These are phyloP conservation scores for Oleoguttula mirabilis DNA, from an alignment of 495 filamentous ascomycete species.

Conservation along the genomic window DNA sequence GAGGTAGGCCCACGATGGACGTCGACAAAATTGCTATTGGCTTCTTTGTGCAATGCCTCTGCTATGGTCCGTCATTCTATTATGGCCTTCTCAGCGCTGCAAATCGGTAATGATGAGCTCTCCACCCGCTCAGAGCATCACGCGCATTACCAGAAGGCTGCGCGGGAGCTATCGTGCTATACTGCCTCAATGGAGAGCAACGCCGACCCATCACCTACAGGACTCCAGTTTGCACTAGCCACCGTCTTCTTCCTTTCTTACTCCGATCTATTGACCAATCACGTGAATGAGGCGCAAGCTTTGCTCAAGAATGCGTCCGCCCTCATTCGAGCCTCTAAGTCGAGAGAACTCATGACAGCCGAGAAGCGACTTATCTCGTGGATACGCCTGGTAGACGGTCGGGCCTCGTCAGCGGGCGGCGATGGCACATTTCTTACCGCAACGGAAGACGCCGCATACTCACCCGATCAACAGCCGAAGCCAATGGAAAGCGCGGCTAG, in stretches of 20 bases:
- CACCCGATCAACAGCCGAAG: not conserved
- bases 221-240: constrained; percentile 18
- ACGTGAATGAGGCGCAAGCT: constrained; percentile 19
- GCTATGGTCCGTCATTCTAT: constrained; percentile 25
- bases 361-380: constrained; percentile 29
- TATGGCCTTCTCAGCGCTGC: constrained; percentile 24
- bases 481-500: constrained; percentile 14
- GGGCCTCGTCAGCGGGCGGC: constrained; percentile 31
- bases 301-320: constrained; percentile 12
- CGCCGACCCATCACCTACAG: not conserved
- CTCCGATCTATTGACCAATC: constrained; percentile 22
- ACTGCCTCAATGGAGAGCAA: not conserved
- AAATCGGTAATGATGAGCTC: constrained; percentile 16
- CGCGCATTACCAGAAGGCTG: constrained; percentile 4
- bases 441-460: constrained; percentile 21
- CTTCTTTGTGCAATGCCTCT: constrained; percentile 24
- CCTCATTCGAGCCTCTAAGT: not conserved
- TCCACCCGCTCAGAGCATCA: constrained; percentile 12
- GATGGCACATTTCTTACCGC: constrained; percentile 30
- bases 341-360: constrained; percentile 19
- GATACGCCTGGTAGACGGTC: constrained; percentile 30
- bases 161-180: not conserved
- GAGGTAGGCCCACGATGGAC: constrained; percentile 27
- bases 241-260: constrained; percentile 30
- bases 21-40: constrained; percentile 23